Percentiles rank a stretch among this genome's conserved stretches.
phyloP scores from a whole-genome alignment of 108 stramenopile species.

The Aurantiochytrium sp. region DNA sequence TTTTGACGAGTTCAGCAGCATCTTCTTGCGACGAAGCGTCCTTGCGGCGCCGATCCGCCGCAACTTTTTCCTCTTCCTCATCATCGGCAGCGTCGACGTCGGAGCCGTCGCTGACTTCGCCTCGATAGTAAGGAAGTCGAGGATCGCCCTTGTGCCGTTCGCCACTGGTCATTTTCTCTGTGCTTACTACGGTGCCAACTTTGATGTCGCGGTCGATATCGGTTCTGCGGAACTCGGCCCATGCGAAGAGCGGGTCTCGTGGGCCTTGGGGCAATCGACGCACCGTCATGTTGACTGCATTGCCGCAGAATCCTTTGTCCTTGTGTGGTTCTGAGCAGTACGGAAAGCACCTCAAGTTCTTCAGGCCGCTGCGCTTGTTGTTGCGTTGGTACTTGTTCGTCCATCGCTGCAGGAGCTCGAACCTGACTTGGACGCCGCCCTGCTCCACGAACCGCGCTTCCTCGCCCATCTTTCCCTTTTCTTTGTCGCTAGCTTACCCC shows the following conservation, averaged over 20 bases:
- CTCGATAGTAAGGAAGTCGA: neutral
- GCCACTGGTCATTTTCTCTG: neutral
- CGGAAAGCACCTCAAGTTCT: constrained; percentile 7
- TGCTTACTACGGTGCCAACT: neutral
- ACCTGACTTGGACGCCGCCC: neutral
- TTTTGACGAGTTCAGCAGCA: neutral
- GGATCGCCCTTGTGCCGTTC: neutral
- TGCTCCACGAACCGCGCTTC: neutral
- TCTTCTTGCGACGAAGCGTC: neutral
- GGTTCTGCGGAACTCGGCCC: neutral
- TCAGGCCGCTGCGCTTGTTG: constrained; percentile 4
- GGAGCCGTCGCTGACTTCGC: neutral
- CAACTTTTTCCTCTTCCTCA: neutral
- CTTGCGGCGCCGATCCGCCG: neutral
- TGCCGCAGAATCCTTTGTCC: neutral
- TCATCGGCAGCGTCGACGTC: neutral
- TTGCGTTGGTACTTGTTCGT: neutral
- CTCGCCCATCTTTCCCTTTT: no score
- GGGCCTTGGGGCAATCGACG: neutral
- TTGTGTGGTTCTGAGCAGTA: neutral
- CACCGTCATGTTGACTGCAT: neutral
- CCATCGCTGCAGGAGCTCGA: neutral
- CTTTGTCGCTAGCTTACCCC: no score
- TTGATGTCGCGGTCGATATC: neutral
- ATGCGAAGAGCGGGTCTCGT: neutral